Evolutionary conservation across 495 filamentous ascomycete species (phyloP).

Genomic region (Penicillium crystallinum): DNA sequence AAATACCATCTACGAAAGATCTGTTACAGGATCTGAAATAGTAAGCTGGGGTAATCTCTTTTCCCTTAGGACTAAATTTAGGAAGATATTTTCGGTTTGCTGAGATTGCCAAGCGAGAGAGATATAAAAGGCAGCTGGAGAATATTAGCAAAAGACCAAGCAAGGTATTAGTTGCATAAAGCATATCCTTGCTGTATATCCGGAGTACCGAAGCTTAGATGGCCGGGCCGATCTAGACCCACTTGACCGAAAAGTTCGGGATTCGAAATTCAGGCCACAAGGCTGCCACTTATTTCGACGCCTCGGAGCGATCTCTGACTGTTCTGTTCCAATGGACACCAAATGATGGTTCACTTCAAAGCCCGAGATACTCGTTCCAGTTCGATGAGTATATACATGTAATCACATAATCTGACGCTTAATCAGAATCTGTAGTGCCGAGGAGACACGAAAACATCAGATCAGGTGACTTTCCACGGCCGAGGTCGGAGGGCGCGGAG

Average conservation of each 20-base stretch:
- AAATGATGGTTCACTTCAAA: background rate
- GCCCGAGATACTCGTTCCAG: background rate
- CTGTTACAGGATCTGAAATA: too few species aligned
- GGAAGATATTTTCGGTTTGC: too few species aligned
- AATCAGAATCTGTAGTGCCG: background rate
- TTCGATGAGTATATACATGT: background rate
- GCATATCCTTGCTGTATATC: background rate
- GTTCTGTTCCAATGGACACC: too few species aligned
- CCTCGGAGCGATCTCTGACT: background rate
- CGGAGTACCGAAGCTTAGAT: background rate
- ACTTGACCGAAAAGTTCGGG: conserved; percentile 1
- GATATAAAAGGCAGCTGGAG: too few species aligned
- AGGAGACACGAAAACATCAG: conserved; percentile 2
- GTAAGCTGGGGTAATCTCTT: too few species aligned
- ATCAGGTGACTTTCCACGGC: conserved; percentile 10
- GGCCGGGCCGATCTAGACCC: conserved; percentile 5
- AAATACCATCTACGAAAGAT: too few species aligned
- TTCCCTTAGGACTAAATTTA: too few species aligned
- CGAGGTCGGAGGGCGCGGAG: conserved; percentile 34
- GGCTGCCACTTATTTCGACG: background rate
- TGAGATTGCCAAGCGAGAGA: too few species aligned
- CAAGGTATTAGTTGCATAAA: background rate
- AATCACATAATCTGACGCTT: too few species aligned
- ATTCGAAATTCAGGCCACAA: conserved; percentile 1
- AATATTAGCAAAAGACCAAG: background rate